A percentile compares a stretch with the other conserved stretches of the same genome.
Evolutionary conservation across 2,329 filamentous ascomycete species (phyloP).

Genomic region (Monosporascus cannonballus): DNA sequence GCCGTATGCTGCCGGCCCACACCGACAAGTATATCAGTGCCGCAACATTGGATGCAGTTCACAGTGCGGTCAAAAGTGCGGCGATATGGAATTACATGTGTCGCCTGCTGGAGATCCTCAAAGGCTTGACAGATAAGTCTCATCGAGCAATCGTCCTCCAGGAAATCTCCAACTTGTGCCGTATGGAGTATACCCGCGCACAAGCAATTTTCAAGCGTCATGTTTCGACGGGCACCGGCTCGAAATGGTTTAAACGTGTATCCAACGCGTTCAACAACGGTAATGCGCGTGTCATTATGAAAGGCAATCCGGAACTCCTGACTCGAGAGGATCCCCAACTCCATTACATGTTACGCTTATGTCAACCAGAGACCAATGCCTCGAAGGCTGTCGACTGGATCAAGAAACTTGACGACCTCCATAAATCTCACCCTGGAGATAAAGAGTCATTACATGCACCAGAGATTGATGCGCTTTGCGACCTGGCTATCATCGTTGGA

Average conservation of each 20-base stretch:
- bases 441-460: slow-evolving; percentile 26
- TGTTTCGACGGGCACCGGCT: slow-evolving; percentile 28
- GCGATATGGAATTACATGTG: slow-evolving; percentile 36
- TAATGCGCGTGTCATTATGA: slow-evolving; percentile 32
- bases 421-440: slow-evolving; percentile 26
- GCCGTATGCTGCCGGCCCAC: slow-evolving; percentile 29
- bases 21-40: slow-evolving; percentile 36
- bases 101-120: slow-evolving; percentile 29
- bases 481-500: slow-evolving; percentile 30
- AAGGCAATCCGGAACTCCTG: slow-evolving; percentile 33
- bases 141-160: slow-evolving; percentile 33
- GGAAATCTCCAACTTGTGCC: slow-evolving; percentile 38
- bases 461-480: slow-evolving; percentile 29
- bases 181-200: slow-evolving; percentile 35
- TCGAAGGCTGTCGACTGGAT: slow-evolving; percentile 33
- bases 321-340: slow-evolving; percentile 32
- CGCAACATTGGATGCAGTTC: slow-evolving; percentile 35
- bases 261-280: slow-evolving; percentile 30
- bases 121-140: slow-evolving; percentile 20
- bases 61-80: slow-evolving; percentile 27
- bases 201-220: slow-evolving; percentile 35
- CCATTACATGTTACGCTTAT: slow-evolving; percentile 39
- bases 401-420: slow-evolving; percentile 32
- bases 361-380: slow-evolving; percentile 29
- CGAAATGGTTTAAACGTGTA: slow-evolving; percentile 36